Evolutionary conservation across 805 yeast species (phyloP), one percentile per base, ranked within the genome.

Genomic region (Peterozyma xylosa): DNA sequence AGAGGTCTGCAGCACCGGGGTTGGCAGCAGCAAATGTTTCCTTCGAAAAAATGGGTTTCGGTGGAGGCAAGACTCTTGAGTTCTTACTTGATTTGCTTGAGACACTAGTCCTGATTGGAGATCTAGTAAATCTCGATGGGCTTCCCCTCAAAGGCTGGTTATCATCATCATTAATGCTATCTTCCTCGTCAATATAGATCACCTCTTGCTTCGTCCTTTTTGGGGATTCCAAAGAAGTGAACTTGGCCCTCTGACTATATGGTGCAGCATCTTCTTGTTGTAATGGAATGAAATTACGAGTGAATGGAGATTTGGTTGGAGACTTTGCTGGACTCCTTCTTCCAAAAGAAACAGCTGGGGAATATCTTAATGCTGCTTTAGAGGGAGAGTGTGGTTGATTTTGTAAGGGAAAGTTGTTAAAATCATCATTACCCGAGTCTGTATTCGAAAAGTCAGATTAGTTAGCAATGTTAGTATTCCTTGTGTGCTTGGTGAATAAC

Each of bases 201-300:
- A 80, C 70, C 3, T 69, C 68, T 35, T 71, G 73, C 35, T 64
- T 67, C 36, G 71, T 71, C 57, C 89, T 74, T 45, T 69, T 74
- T 32, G 95, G 93, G 0, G 95, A 81, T 58, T 86, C 90, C 51
- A 77, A 63, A 43, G 76, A 66, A 2, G 93, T 82, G 53, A 73
- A 82, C 41, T 73, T 75, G 36, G 86, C 80, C 61, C 95, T 70
- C 9, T 84, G 77, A 7, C 86, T 76, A 11, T 66, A 59, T 14
- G 63, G 63, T 6, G 39, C 43, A 9, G 48, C 42, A 13, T 52
- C 42, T 9, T 15, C 61, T 49, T 42, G 44, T 35, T 51, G 54
- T 18, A 55, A 57, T 4, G 58, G 21, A 14, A 15, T 57, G 41
- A 64, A 53, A 36, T 35, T 58, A 62, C 34, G 59, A 56, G 15